Evolutionary conservation across 345 rosid genomes (phyloP).

Genomic region (Clausena lansium): DNA sequence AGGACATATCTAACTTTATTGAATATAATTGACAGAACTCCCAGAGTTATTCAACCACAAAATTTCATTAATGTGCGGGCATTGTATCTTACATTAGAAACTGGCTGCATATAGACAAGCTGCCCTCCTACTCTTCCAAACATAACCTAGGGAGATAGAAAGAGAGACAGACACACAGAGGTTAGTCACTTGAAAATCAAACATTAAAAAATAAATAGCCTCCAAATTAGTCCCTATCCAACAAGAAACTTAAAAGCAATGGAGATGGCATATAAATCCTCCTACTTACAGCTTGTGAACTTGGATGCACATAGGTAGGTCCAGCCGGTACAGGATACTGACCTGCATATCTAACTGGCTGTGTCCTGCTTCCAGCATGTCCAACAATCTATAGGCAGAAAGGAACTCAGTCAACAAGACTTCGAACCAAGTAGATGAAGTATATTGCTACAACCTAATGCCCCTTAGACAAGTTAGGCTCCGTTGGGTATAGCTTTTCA

Average conservation of each 20-base stretch:
- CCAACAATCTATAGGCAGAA: conserved; percentile 45
- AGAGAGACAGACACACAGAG: neutral
- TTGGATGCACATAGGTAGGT: conserved; percentile 57
- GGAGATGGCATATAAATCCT: neutral
- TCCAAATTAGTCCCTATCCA: neutral
- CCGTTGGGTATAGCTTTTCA: too few relatives aligned
- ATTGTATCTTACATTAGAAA: conserved; percentile 59
- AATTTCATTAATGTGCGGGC: neutral
- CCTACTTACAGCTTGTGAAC: conserved; percentile 59
- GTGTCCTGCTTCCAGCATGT: conserved; percentile 59
- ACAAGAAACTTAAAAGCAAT: conserved; percentile 3
- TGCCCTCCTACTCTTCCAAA: conserved; percentile 73
- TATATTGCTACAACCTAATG: neutral
- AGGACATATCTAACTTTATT: neutral
- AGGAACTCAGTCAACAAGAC: conserved; percentile 5
- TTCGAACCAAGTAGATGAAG: neutral
- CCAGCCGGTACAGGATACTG: conserved; percentile 64
- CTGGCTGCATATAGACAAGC: conserved; percentile 69
- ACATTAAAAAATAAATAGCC: neutral
- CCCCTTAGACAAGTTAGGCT: too few relatives aligned
- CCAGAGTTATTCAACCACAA: neutral
- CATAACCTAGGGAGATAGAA: conserved; percentile 51
- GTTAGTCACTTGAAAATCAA: conserved; percentile 9
- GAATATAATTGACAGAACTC: neutral
- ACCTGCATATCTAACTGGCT: conserved; percentile 52